Base-by-base conservation (phyloP, 805 yeast species). In the Starmerella etchellsii region DNA sequence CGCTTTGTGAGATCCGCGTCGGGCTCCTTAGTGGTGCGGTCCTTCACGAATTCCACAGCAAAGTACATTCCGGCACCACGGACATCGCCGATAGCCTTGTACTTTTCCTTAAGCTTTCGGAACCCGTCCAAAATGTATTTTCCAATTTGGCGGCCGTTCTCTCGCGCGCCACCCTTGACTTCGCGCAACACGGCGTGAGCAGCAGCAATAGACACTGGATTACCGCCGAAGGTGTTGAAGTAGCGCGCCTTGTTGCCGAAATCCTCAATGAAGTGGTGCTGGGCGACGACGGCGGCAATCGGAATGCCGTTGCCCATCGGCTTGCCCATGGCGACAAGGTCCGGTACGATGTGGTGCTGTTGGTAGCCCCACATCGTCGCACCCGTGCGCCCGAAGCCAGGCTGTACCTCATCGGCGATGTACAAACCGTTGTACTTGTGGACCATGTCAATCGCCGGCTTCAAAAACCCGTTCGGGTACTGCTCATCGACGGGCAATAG, bases 291-390 rank as follows among this genome's bases (percentile, higher is more conserved):
- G 2, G 40, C 47, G 29, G 47, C 43, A 26, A 43, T 39, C 10
- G 47, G 47, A 31, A 43, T 35, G 24, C 47, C 47, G 21, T 43
- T 43, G 28, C 47, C 47, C 47, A 43, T 43, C n/a, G 47, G 47
- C 29, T 43, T 43, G 9, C 47, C 47, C 37, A 39, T 35, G 5
- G 37, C 47, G 3, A 43, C 43, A 13, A 43, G 30, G 29, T 43
- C 47, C 4, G 47, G 47, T 13, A 16, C 41, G 27, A 43, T 36
- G 9, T 36, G 32, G 29, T 43, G 47, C 14, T 37, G 43, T 36
- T 43, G 47, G 41, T 39, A 43, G 11, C 47, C 47, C 47, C 47
- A 43, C 31, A 35, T 35, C 25, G 36, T 31, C 21, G 8, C 9
- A 15, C 47, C 47, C n/a, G 43, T 39, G 26, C 47, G 47, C 3